Evolutionary conservation across 78 protist species (phyloP).

Genomic region (Cavenderia fasciculata): DNA sequence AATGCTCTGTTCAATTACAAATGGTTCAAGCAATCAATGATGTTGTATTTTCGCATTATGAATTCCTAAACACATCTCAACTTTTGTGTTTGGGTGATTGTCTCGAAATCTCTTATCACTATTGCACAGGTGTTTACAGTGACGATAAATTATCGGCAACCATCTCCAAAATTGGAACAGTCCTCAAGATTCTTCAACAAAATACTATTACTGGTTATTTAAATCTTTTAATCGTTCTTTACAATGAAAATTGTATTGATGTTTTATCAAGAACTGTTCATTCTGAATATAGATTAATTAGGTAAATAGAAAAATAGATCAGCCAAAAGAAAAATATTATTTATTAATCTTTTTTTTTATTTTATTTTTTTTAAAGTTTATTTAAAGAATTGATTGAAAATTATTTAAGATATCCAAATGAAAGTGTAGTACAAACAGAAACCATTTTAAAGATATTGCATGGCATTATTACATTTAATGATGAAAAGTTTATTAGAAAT

Average conservation of each 20-base stretch:
- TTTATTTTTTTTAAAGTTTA: slow-evolving; percentile 1
- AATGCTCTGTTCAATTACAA: slow-evolving; percentile 64
- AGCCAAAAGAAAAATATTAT: neutral
- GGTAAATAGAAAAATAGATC: neutral
- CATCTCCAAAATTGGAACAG: slow-evolving; percentile 9
- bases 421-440: slow-evolving; percentile 34
- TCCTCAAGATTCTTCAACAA: slow-evolving; percentile 48
- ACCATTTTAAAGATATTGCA: slow-evolving; percentile 48
- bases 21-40: slow-evolving; percentile 82
- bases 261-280: slow-evolving; percentile 48
- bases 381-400: slow-evolving; percentile 40
- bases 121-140: slow-evolving; percentile 13
- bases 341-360: neutral
- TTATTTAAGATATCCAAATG: slow-evolving; percentile 4
- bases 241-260: slow-evolving; percentile 44
- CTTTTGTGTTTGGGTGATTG: slow-evolving; percentile 58
- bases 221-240: slow-evolving; percentile 45
- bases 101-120: slow-evolving; percentile 38
- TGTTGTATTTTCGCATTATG: slow-evolving; percentile 78
- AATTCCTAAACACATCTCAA: slow-evolving; percentile 68
- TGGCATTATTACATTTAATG: slow-evolving; percentile 18
- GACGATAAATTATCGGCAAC: neutral
- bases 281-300: slow-evolving; percentile 37
- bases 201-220: slow-evolving; percentile 62
- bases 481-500: slow-evolving; percentile 58